Conservation (phyloP, 2,329 filamentous ascomycete genomes). For the Tolypocladium tundrense region DNA sequence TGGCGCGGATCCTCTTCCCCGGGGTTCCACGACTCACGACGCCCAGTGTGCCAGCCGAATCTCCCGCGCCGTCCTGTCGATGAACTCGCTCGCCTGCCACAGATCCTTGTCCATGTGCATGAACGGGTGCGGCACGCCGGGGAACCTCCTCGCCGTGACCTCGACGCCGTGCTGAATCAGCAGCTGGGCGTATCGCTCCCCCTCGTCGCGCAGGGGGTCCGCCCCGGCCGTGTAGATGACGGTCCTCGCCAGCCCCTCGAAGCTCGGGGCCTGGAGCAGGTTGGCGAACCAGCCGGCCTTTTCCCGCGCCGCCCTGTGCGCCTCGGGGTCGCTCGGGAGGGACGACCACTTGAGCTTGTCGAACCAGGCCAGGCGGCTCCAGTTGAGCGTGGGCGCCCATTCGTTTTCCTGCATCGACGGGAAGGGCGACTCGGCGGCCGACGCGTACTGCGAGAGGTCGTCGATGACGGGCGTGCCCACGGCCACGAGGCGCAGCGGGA, state of each 20-base stretch:
- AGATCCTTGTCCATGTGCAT: constrained; percentile 35
- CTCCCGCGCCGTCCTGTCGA: constrained; percentile 19
- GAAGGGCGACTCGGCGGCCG: constrained; percentile 25
- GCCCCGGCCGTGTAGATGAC: constrained; percentile 31
- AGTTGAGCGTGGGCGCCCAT: constrained; percentile 32
- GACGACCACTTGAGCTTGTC: constrained; percentile 21
- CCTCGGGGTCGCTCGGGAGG: constrained; percentile 6
- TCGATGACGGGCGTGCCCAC: constrained; percentile 30
- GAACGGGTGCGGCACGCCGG: constrained; percentile 37
- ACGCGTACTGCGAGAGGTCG: constrained; percentile 25
- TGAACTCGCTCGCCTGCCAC: constrained; percentile 24
- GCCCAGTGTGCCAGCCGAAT: constrained; percentile 17
- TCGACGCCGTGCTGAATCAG: constrained; percentile 32
- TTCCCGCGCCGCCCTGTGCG: constrained; percentile 6
- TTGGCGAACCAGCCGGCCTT: constrained; percentile 17
- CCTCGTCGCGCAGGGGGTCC: constrained; percentile 37
- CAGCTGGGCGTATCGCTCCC: constrained; percentile 33
- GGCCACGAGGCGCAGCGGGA: constrained; percentile 26
- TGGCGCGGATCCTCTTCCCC: no score
- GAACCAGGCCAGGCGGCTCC: constrained; percentile 31
- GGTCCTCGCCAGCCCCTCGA: constrained; percentile 22
- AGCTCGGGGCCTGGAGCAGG: constrained; percentile 24
- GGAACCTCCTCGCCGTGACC: constrained; percentile 34
- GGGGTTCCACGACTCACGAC: background rate
- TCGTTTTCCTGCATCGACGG: constrained; percentile 30